Conservation (phyloP, 1,139 yeast species). For the Scheffersomyces quercinus region DNA sequence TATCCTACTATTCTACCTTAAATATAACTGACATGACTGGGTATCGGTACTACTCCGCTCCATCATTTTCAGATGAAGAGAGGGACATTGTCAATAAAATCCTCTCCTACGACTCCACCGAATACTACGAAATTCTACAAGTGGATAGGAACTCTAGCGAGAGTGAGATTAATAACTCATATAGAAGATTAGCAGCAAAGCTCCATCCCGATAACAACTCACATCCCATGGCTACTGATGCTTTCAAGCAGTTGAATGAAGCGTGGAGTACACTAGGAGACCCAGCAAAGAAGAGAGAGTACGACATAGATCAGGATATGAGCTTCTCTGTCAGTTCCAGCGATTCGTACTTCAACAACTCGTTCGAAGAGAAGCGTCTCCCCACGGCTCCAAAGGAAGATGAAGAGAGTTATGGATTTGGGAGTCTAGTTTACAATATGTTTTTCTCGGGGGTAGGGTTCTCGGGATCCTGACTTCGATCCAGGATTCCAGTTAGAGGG, state of each 20-base stretch:
- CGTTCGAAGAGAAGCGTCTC: no score
- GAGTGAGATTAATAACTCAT: background rate
- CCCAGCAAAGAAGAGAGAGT: background rate
- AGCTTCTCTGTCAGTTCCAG: background rate
- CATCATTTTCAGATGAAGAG: background rate
- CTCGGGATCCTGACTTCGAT: no score
- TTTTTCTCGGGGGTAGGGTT: no score
- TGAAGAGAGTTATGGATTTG: no score
- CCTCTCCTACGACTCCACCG: background rate
- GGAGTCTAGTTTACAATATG: no score
- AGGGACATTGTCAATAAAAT: background rate
- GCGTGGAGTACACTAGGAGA: background rate
- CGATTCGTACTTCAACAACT: no score
- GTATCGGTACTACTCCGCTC: background rate
- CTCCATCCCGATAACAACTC: background rate
- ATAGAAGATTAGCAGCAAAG: background rate
- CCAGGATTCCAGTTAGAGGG: no score
- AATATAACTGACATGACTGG: background rate
- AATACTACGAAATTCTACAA: background rate
- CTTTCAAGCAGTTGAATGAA: background rate
- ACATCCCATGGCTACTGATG: conserved; percentile 1
- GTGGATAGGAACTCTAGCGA: background rate
- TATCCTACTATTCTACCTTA: no score
- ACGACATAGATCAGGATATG: background rate
- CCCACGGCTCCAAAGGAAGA: no score